Evolutionary conservation across 2,329 filamentous ascomycete genomes (phyloP), one percentile per base, ranked within the genome.

Genomic region (Xylaria sp.): DNA sequence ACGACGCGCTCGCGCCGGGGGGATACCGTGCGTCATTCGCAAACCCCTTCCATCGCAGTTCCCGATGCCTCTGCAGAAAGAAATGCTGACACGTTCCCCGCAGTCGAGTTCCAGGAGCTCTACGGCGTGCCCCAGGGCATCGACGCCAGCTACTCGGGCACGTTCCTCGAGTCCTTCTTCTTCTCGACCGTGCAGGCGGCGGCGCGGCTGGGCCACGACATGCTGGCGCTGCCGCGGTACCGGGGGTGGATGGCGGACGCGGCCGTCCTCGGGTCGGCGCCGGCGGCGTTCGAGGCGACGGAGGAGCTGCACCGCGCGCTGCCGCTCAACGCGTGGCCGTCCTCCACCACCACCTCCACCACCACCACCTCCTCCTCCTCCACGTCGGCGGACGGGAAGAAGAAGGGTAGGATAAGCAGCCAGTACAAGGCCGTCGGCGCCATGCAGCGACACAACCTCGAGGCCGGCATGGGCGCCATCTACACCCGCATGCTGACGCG

Each of bases 1-100:
- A 50, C n/a, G 46, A 53, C 43, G 41, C 47, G 38, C 50, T 57
- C n/a, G 46, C 41, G 2, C 54, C 50, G 1, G 54, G 54, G n/a
- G 54, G 50, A n/a, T 57, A 53, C 29, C 46, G 24, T 26, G 24
- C 5, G 24, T 26, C 24, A 11, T 26, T 26, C 6, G 6, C 24
- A 26, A 26, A 26, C 24, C 24, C 24, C 11, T 11, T 26, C 11
- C 24, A 26, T 6, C 24, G 6, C 24, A 26, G 6, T 11, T n/a
- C n/a, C n/a, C n/a, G n/a, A n/a, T n/a, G n/a, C n/a, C n/a, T n/a
- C n/a, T n/a, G n/a, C n/a, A n/a, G n/a, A n/a, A n/a, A n/a, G n/a
- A n/a, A n/a, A n/a, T n/a, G n/a, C n/a, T n/a, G n/a, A n/a, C n/a
- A n/a, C n/a, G n/a, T n/a, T n/a, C n/a, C 24, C 24, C 5, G 11